These are phyloP conservation scores for Nannizziopsis barbatae DNA, from an alignment of 2,329 filamentous ascomycete species.

Conservation along the genomic window DNA sequence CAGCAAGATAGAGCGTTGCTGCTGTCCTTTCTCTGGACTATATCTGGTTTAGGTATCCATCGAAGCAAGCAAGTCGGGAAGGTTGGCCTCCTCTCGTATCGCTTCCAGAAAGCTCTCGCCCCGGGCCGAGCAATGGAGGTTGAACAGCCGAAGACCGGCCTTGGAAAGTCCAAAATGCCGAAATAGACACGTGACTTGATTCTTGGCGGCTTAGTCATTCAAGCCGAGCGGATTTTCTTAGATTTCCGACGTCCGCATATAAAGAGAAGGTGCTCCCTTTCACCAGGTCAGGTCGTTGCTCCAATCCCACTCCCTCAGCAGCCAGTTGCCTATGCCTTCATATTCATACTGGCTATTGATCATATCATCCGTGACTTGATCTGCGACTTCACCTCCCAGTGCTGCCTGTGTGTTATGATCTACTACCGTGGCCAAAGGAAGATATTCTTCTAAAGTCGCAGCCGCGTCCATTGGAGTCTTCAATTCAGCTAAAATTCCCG, in stretches of 20 bases:
- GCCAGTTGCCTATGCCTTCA: conserved; percentile 24
- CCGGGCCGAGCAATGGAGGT: not conserved
- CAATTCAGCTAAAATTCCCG: conserved; percentile 18
- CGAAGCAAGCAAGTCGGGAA: no score
- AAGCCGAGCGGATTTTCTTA: not conserved
- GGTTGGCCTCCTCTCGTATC: not conserved
- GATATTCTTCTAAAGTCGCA: conserved; percentile 16
- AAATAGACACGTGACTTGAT: not conserved
- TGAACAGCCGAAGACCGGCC: conserved; percentile 8
- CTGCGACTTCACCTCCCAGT: conserved; percentile 12
- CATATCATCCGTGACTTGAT: conserved; percentile 15
- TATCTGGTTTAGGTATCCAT: no score
- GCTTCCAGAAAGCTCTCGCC: not conserved
- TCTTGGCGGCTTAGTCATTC: conserved; percentile 8
- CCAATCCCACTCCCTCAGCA: conserved; percentile 22
- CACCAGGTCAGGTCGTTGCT: conserved; percentile 17
- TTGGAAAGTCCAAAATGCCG: not conserved
- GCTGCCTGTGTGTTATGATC: conserved; percentile 16
- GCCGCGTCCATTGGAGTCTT: conserved; percentile 15
- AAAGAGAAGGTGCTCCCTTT: not conserved
- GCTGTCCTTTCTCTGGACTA: no score
- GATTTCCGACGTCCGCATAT: not conserved
- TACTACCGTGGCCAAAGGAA: conserved; percentile 19
- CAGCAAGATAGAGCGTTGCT: no score
- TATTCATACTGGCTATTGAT: conserved; percentile 22